Evolutionary conservation across 1,139 yeast genomes (phyloP), one percentile per base, ranked within the genome.

Genomic region (Yamadazyma membranifaciens): DNA sequence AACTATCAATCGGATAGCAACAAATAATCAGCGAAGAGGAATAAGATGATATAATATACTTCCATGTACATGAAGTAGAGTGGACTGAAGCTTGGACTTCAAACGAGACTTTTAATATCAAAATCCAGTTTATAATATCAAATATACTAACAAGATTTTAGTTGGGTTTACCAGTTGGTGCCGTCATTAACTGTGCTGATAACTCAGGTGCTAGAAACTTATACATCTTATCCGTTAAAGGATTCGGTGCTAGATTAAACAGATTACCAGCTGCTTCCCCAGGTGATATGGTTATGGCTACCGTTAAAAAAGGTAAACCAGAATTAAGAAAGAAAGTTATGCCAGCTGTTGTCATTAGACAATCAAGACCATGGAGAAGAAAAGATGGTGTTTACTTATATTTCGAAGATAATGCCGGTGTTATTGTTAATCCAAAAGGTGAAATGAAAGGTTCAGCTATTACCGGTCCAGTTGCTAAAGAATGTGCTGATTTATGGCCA

Each of bases 391-490:
- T 89, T 67, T 94, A 75, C 89, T 88, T 94, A 74, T 94, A 94
- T 91, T 94, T 94, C 66, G 99, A 94, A 84, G 99, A 94, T 80
- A 94, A 94, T 71, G 99, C 99, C 57, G 99, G 99, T 85, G 99
- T 94, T 75, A 94, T 94, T 69, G 98, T 92, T 72, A 94, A 94
- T 81, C 98, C 99, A 72, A 94, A 94, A 92, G 99, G 99, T 82
- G 99, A 94, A 80, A 94, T 94, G 98, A 94, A 94, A 84, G 99
- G 99, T 78, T 94, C 98, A 61, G 98, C 98, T 68, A 92, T 94
- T 73, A 94, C 98, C 68, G 99, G 99, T 76, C 98, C 99, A 66
- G 99, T 94, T 69, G 98, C 97, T 75, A 94, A 92, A 83, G 99
- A 94, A 82, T 92, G 98, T 81, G 98, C 99, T 73, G 99, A 94